Conservation (phyloP, 805 yeast species). For the Lachancea dasiensis region DNA sequence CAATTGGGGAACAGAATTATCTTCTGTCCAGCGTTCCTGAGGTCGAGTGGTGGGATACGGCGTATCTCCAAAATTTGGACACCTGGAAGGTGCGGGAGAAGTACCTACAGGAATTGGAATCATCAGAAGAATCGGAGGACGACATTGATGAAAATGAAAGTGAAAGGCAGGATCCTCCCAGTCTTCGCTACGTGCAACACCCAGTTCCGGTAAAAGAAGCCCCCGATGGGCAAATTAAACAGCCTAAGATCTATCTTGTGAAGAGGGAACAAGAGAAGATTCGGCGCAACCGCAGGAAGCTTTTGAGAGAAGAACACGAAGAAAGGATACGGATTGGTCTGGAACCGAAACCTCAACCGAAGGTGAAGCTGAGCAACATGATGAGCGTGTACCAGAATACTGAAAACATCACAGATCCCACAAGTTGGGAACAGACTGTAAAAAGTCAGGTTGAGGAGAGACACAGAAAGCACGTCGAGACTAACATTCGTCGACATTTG, state of each 20-base stretch:
- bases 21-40: slow-evolving; percentile 44
- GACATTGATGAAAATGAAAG: slow-evolving; percentile 21
- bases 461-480: slow-evolving; percentile 47
- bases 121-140: slow-evolving; percentile 20
- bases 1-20: slow-evolving; percentile 45
- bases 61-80: slow-evolving; percentile 37
- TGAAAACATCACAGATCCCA: slow-evolving; percentile 84
- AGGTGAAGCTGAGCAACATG: slow-evolving; percentile 75
- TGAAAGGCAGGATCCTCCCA: slow-evolving; percentile 34
- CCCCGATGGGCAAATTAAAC: slow-evolving; percentile 38
- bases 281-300: slow-evolving; percentile 62
- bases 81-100: slow-evolving; percentile 35
- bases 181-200: slow-evolving; percentile 73
- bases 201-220: slow-evolving; percentile 57
- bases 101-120: slow-evolving; percentile 27
- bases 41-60: slow-evolving; percentile 88
- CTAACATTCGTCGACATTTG: slow-evolving; percentile 52
- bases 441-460: slow-evolving; percentile 62
- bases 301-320: slow-evolving; percentile 60
- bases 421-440: slow-evolving; percentile 72
- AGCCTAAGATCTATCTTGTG: slow-evolving; percentile 55
- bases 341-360: slow-evolving; percentile 84
- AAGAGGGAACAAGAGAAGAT: slow-evolving; percentile 69
- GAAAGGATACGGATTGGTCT: slow-evolving; percentile 75
- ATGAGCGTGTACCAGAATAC: slow-evolving; percentile 75